Conservation (phyloP, 2,329 filamentous ascomycete species). For the Pseudopyrenochaeta lycopersici region DNA sequence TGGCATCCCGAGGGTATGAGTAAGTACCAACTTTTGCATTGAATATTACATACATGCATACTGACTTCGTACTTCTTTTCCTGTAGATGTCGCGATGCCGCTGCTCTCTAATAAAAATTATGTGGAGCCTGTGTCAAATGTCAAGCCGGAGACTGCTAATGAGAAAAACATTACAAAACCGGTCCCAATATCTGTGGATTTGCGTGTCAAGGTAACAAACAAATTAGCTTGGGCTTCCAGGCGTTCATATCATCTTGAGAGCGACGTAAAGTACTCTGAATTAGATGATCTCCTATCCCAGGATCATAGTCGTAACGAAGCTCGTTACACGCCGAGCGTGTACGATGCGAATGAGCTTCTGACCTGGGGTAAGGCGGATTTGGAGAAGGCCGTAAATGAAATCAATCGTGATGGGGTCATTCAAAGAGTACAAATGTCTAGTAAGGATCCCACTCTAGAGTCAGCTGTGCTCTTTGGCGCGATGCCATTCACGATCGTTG, state of each 20-base stretch:
- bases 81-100: slow-evolving; percentile 17
- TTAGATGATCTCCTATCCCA: slow-evolving; percentile 68
- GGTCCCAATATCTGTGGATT: slow-evolving; percentile 23
- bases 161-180: background rate
- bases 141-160: background rate
- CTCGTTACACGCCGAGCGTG: slow-evolving; percentile 66
- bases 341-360: slow-evolving; percentile 57
- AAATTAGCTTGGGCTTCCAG: slow-evolving; percentile 71
- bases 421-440: slow-evolving; percentile 48
- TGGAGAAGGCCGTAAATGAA: slow-evolving; percentile 34
- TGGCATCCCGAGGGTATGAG: slow-evolving; percentile 16
- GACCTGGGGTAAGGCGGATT: slow-evolving; percentile 51
- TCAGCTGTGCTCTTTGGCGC: too few species aligned
- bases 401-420: slow-evolving; percentile 19
- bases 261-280: slow-evolving; percentile 65
- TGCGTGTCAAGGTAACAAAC: slow-evolving; percentile 23
- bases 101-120: background rate
- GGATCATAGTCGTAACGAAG: slow-evolving; percentile 65
- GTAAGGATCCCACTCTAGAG: slow-evolving; percentile 29
- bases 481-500: background rate
- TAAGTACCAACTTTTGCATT: too few species aligned
- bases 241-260: slow-evolving; percentile 60
- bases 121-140: background rate
- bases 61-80: too few species aligned
- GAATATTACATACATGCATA: too few species aligned